These are phyloP conservation scores for Hypoxylon sp. DNA, from an alignment of 2,329 filamentous ascomycete genomes.

Conservation along the genomic window DNA sequence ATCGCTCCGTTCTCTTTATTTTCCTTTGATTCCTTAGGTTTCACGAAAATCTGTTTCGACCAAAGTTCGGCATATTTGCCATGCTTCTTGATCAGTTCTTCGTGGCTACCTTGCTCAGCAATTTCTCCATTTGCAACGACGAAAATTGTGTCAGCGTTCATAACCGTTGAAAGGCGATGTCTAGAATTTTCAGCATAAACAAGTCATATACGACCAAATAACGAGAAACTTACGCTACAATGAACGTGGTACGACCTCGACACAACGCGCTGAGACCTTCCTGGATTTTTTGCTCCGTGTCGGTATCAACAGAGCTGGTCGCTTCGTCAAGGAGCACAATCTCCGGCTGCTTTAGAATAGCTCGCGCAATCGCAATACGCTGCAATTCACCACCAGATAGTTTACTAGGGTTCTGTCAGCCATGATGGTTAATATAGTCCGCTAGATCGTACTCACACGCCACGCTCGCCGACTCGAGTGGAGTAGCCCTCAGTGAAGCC, in stretches of 20 bases:
- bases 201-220: neutral
- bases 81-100: slow-evolving; percentile 68
- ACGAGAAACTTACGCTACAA: slow-evolving; percentile 68
- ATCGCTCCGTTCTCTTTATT: slow-evolving; percentile 41
- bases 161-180: slow-evolving; percentile 79
- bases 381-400: slow-evolving; percentile 77
- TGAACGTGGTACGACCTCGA: slow-evolving; percentile 74
- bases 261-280: slow-evolving; percentile 71
- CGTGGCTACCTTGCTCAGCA: slow-evolving; percentile 74
- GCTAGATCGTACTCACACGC: slow-evolving; percentile 56
- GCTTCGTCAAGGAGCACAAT: slow-evolving; percentile 85
- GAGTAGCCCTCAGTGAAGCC: slow-evolving; percentile 67
- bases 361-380: slow-evolving; percentile 77
- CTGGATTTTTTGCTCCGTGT: slow-evolving; percentile 77
- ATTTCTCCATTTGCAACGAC: slow-evolving; percentile 75
- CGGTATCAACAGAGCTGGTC: slow-evolving; percentile 81
- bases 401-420: slow-evolving; percentile 60
- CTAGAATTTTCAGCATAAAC: slow-evolving; percentile 55
- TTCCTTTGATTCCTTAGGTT: slow-evolving; percentile 61
- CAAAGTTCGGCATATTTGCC: slow-evolving; percentile 76
- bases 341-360: slow-evolving; percentile 80
- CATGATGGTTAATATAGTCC: neutral
- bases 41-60: slow-evolving; percentile 73
- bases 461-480: slow-evolving; percentile 68
- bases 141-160: slow-evolving; percentile 77